Base-by-base conservation (phyloP, 2,329 filamentous ascomycete species). In the Epicoccum nigrum region DNA sequence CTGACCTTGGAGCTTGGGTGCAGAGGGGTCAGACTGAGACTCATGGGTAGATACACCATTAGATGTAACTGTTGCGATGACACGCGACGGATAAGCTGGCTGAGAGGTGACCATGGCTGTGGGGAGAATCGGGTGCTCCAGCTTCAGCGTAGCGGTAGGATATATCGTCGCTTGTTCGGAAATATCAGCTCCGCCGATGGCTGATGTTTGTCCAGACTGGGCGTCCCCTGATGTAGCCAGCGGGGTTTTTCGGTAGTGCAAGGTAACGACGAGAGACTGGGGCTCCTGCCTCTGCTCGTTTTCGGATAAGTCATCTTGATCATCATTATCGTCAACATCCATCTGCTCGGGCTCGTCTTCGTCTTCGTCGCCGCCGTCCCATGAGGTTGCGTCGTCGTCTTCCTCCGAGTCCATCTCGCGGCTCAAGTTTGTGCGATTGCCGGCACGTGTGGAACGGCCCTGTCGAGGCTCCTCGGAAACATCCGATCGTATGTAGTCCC, bases 201-300 rank as follows among this genome's bases (percentile, higher is more conserved):
- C 9, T 17, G 38, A n/a, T 32, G 25, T 20, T 30, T 25, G 15
- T 3, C 38, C 38, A n/a, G 32, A 21, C 21, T 31, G 21, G 9
- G 27, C 16, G 4, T 58, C 49, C 13, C 9, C 12, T 6, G 32
- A 8, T 5, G 31, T 37, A 13, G 9, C 28, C 7, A 20, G 21
- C 7, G 33, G 20, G 12, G 55, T 56, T 51, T 69, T 70, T 16
- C 59, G 53, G 37, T 69, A 69, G 23, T 62, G 61, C 20, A 96
- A 79, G 69, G 89, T 92, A 49, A 96, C 87, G 42, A 96, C 81
- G 32, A 93, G 80, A 60, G 85, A 90, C 61, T 80, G 79, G 11
- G 45, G 35, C 9, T 44, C 46, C 4, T 58, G 35, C 9, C 40
- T 42, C 4, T 58, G 23, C 23, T 25, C 23, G 23, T 25, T 9